Conservation (phyloP, 129 eudicot species). For the Helianthus tuberosus region DNA sequence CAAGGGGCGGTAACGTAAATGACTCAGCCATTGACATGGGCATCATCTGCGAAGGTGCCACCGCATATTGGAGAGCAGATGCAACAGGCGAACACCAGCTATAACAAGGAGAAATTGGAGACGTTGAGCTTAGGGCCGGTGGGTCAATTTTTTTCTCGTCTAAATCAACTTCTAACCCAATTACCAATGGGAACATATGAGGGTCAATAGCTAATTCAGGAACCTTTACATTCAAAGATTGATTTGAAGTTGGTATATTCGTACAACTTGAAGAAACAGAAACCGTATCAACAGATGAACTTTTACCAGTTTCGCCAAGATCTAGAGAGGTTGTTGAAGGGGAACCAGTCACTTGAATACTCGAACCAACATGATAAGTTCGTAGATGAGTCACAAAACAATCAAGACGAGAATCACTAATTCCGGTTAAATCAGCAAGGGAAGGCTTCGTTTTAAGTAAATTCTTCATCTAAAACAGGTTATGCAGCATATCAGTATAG, state of each 20-base stretch:
- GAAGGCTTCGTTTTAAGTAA: conserved; percentile 69
- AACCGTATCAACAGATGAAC: conserved; percentile 26
- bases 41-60: conserved; percentile 39
- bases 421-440: conserved; percentile 81
- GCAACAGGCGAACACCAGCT: conserved; percentile 90
- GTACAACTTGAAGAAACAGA: conserved; percentile 31
- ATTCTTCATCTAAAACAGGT: conserved; percentile 64
- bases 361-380: conserved; percentile 52
- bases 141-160: conserved; percentile 38
- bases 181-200: conserved; percentile 34
- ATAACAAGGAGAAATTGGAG: conserved; percentile 73
- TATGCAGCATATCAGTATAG: neutral
- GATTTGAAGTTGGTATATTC: conserved; percentile 31
- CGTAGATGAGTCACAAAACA: conserved; percentile 74
- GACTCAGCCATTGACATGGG: conserved; percentile 58
- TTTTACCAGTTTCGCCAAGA: conserved; percentile 21
- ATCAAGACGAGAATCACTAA: conserved; percentile 82
- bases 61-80: conserved; percentile 49
- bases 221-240: conserved; percentile 23
- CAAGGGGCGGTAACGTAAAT: conserved; percentile 66
- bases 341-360: conserved; percentile 30
- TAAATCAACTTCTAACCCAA: conserved; percentile 43
- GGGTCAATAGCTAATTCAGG: conserved; percentile 31
- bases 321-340: conserved; percentile 28
- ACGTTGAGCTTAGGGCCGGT: conserved; percentile 22